These are phyloP conservation scores for Moesziomyces parantarcticus DNA, from an alignment of 1,284 basidiomycete genomes.

Conservation along the genomic window DNA sequence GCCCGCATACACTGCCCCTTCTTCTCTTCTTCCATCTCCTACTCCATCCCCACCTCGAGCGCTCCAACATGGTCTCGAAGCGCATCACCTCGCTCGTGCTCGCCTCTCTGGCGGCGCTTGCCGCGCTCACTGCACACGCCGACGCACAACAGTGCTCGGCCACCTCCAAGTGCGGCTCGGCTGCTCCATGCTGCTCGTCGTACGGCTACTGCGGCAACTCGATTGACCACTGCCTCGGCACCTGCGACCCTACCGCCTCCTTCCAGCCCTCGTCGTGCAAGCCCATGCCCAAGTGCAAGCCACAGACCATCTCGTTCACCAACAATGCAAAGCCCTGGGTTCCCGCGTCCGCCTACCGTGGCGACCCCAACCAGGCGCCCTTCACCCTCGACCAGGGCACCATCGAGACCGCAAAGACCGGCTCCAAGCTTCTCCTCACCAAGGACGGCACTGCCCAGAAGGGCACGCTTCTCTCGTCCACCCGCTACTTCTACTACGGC, in stretches of 20 bases:
- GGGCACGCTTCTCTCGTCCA: slow-evolving; percentile 39
- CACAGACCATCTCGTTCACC: slow-evolving; percentile 38
- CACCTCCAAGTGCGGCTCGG: slow-evolving; percentile 18
- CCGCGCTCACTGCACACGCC: slow-evolving; percentile 11
- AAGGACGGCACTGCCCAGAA: slow-evolving; percentile 22
- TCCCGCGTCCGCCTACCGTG: slow-evolving; percentile 33
- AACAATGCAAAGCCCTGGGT: slow-evolving; percentile 46
- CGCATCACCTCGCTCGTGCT: slow-evolving; percentile 20
- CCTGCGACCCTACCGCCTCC: slow-evolving; percentile 41
- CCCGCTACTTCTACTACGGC: slow-evolving; percentile 53
- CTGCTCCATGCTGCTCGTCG: slow-evolving; percentile 38
- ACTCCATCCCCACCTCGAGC: not conserved
- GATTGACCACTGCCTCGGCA: slow-evolving; percentile 34
- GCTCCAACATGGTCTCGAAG: slow-evolving; percentile 4
- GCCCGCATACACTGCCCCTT: slow-evolving; percentile 6
- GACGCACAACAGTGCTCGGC: slow-evolving; percentile 26
- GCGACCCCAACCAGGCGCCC: slow-evolving; percentile 41
- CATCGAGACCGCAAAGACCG: slow-evolving; percentile 20
- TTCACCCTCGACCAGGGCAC: slow-evolving; percentile 51
- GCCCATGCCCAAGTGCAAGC: slow-evolving; percentile 51
- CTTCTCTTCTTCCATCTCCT: slow-evolving; percentile 3
- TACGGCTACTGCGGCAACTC: slow-evolving; percentile 48
- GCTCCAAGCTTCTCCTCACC: slow-evolving; percentile 42
- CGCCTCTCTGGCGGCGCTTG: slow-evolving; percentile 16
- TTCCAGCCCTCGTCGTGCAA: slow-evolving; percentile 43